phyloP scores from a whole-genome alignment of 805 yeast genomes.

The Wickerhamiella shivajii region DNA sequence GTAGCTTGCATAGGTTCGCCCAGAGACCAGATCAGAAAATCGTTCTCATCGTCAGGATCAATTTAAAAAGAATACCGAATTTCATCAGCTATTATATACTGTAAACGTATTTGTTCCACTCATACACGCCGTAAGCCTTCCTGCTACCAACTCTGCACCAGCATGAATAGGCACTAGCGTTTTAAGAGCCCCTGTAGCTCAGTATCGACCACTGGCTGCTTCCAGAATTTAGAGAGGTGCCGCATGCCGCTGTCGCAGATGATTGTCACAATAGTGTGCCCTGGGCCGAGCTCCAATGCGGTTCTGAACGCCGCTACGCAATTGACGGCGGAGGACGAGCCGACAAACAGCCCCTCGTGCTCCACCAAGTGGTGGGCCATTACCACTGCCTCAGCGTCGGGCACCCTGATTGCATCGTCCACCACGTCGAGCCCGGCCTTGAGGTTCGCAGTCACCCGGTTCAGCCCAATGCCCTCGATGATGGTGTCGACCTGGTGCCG shows the following conservation, averaged over 20 bases:
- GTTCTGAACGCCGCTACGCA: slow-evolving; percentile 73
- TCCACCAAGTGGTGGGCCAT: slow-evolving; percentile 79
- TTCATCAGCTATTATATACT: too few species aligned
- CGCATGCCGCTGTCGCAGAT: slow-evolving; percentile 89
- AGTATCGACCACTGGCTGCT: too few species aligned
- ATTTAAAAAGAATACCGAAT: too few species aligned
- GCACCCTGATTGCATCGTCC: slow-evolving; percentile 67
- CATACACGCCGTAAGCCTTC: too few species aligned
- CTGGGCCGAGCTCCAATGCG: slow-evolving; percentile 38
- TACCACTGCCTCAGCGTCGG: slow-evolving; percentile 63
- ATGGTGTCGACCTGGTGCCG: slow-evolving; percentile 94
- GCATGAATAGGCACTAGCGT: slow-evolving; percentile 1
- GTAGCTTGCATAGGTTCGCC: too few species aligned
- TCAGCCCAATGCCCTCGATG: slow-evolving; percentile 87
- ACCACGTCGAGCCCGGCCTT: slow-evolving; percentile 51
- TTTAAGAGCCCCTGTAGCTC: neutral
- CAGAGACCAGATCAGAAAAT: too few species aligned
- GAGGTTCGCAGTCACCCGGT: slow-evolving; percentile 73
- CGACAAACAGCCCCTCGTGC: slow-evolving; percentile 81
- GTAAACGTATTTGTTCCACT: too few species aligned
- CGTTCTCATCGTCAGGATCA: too few species aligned
- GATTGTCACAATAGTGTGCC: slow-evolving; percentile 61
- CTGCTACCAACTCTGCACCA: too few species aligned
- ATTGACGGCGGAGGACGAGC: slow-evolving; percentile 86
- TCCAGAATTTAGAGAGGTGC: slow-evolving; percentile 90